These are phyloP conservation scores for Melampsora occidentalis DNA, from an alignment of 1,284 basidiomycete species.

Conservation along the genomic window DNA sequence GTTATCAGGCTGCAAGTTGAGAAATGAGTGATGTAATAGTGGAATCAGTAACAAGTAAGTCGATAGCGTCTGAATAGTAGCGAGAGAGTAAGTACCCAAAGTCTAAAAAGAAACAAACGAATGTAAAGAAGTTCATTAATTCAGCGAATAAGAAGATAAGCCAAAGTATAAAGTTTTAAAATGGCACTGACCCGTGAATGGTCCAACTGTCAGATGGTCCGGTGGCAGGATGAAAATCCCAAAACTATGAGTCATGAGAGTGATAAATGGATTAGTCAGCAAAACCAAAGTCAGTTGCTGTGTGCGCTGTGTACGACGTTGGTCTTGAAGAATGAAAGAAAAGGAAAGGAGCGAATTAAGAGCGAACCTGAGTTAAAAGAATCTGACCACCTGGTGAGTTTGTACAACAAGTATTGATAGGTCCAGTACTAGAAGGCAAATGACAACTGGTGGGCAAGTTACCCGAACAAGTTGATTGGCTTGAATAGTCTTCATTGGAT, in stretches of 20 bases:
- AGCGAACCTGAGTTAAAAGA: slow-evolving; percentile 37
- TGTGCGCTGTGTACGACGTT: background rate
- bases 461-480: slow-evolving; percentile 7
- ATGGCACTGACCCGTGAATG: slow-evolving; percentile 61
- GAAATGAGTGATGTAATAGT: too few relatives aligned
- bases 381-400: slow-evolving; percentile 39
- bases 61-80: background rate
- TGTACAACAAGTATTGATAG: slow-evolving; percentile 34
- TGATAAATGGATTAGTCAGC: background rate
- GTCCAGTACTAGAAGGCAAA: background rate
- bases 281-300: background rate
- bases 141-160: background rate
- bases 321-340: background rate
- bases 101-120: background rate
- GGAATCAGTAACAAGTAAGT: slow-evolving; percentile 17
- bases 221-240: slow-evolving; percentile 64
- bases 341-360: background rate
- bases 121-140: background rate
- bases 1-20: slow-evolving; percentile 53
- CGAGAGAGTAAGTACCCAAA: background rate
- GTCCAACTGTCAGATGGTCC: slow-evolving; percentile 70
- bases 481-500: background rate
- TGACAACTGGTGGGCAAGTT: slow-evolving; percentile 25
- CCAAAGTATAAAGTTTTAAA: background rate
- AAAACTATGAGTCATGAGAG: slow-evolving; percentile 57